Percentiles rank a stretch among this genome's conserved stretches.
Conservation (phyloP, 352 stramenopile species). For the Thalassiosira mediterranea region DNA sequence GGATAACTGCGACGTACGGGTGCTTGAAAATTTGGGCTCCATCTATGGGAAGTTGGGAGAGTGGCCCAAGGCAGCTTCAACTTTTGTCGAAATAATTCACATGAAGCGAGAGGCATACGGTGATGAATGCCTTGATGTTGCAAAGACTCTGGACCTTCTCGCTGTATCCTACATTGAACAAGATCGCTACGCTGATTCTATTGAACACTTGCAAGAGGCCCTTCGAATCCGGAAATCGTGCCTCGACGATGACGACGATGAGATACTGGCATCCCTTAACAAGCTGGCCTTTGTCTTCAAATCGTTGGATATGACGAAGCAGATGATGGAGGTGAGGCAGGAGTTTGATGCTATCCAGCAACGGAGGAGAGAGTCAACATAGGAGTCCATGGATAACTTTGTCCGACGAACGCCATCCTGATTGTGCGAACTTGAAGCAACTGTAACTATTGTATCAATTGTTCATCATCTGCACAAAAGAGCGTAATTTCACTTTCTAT, state of each 20-base stretch:
- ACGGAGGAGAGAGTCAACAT: conserved; percentile 16
- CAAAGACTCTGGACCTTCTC: conserved; percentile 56
- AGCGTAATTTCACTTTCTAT: no score
- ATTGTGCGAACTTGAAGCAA: background rate
- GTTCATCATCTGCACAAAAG: no score
- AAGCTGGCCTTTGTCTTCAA: conserved; percentile 64
- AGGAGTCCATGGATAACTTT: background rate
- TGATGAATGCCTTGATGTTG: conserved; percentile 43
- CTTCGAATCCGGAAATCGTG: conserved; percentile 52
- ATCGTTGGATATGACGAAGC: conserved; percentile 46
- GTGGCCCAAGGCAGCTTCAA: conserved; percentile 54
- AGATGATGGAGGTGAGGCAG: conserved; percentile 50
- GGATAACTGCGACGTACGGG: conserved; percentile 37
- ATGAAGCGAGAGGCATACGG: conserved; percentile 42
- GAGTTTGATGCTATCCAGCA: conserved; percentile 54
- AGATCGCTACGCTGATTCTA: conserved; percentile 49
- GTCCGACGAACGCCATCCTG: background rate
- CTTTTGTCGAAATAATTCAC: conserved; percentile 49
- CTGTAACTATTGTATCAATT: no score
- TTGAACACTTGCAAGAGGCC: conserved; percentile 55
- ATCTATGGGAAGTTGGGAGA: conserved; percentile 62
- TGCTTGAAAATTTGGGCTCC: conserved; percentile 59
- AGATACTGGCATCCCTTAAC: conserved; percentile 57
- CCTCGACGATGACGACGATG: conserved; percentile 40
- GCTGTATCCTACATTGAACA: conserved; percentile 63